Conservation (phyloP, 257 asterid species). For the Galeopsis tetrahit region DNA sequence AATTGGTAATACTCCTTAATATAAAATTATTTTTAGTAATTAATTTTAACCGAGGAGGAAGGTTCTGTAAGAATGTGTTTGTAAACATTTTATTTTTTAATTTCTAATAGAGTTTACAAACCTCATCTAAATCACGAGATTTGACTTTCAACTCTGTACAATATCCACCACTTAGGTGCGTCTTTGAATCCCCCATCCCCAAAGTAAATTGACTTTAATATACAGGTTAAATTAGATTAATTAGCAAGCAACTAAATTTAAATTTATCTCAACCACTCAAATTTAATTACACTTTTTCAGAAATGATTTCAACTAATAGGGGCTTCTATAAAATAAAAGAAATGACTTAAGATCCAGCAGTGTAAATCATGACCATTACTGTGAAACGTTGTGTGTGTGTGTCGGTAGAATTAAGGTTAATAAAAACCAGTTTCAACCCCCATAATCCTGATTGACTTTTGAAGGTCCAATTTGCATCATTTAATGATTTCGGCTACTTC, state of each 20-base stretch:
- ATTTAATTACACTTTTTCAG: background rate
- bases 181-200: background rate
- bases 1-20: too few species aligned
- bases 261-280: background rate
- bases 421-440: constrained; percentile 20
- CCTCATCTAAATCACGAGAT: background rate
- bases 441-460: constrained; percentile 37
- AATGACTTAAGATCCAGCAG: too few species aligned
- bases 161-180: too few species aligned
- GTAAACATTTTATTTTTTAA: too few species aligned
- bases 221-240: background rate
- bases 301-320: background rate
- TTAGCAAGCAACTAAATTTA: background rate
- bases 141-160: background rate
- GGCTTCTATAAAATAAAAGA: too few species aligned
- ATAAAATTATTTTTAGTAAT: too few species aligned
- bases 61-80: too few species aligned
- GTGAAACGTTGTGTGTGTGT: background rate
- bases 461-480: constrained; percentile 31
- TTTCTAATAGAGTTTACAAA: too few species aligned
- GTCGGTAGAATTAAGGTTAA: constrained; percentile 39
- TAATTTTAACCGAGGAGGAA: too few species aligned
- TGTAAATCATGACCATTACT: too few species aligned
- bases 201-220: background rate
- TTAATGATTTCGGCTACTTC: constrained; percentile 33